Evolutionary conservation across 73 alveolate genomes (phyloP).

Genomic region (Paramecium biaurelia): DNA sequence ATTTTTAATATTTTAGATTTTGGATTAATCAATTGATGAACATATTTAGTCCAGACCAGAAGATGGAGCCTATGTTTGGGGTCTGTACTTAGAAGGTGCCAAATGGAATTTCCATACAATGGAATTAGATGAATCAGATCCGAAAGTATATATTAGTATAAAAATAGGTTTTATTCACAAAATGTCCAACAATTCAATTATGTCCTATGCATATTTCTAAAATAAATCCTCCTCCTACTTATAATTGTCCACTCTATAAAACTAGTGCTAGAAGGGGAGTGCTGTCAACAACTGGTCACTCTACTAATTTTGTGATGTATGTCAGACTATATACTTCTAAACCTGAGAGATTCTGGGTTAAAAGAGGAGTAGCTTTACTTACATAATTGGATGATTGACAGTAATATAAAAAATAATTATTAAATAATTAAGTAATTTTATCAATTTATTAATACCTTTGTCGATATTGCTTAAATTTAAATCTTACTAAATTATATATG

Average conservation of each 20-base stretch:
- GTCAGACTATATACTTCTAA: slow-evolving; percentile 83
- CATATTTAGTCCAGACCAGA: slow-evolving; percentile 81
- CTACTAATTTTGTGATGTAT: slow-evolving; percentile 94
- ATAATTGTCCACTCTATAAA: slow-evolving; percentile 88
- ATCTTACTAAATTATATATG: neutral
- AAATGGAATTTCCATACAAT: slow-evolving; percentile 95
- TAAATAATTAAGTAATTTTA: neutral
- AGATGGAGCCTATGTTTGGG: slow-evolving; percentile 97
- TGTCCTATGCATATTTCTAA: slow-evolving; percentile 89
- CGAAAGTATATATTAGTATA: slow-evolving; percentile 77
- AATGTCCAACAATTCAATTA: slow-evolving; percentile 98
- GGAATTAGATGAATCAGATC: slow-evolving; percentile 93
- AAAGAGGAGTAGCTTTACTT: slow-evolving; percentile 95
- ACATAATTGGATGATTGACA: slow-evolving; percentile 94
- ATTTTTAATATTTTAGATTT: slow-evolving; percentile 69
- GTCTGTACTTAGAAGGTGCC: slow-evolving; percentile 97
- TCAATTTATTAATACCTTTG: neutral
- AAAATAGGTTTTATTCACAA: slow-evolving; percentile 74
- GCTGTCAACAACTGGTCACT: slow-evolving; percentile 97
- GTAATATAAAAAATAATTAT: neutral
- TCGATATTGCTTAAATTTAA: neutral
- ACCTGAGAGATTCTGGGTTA: slow-evolving; percentile 93
- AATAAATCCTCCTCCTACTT: slow-evolving; percentile 82
- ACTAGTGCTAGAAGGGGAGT: slow-evolving; percentile 91
- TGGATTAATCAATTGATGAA: slow-evolving; percentile 73